phyloP scores from a whole-genome alignment of 148 eudicot species.

The Pharnaceum exiguum region DNA sequence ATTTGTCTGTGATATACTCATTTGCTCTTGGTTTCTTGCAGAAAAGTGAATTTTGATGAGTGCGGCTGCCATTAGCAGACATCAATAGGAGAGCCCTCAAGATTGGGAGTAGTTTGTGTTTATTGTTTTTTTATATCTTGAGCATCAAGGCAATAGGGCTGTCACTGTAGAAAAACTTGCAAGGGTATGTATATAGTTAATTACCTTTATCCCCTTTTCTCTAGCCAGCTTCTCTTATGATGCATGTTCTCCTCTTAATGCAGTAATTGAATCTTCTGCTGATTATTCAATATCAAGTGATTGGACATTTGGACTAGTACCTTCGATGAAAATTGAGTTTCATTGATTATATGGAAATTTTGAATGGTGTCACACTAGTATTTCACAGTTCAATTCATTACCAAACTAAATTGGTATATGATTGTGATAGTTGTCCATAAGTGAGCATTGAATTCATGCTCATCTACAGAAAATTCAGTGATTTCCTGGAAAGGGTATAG shows the following conservation, averaged over 20 bases:
- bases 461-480: conserved; percentile 20
- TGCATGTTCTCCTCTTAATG: not conserved
- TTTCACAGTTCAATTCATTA: conserved; percentile 33
- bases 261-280: conserved; percentile 59
- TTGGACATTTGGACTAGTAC: conserved; percentile 67
- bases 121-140: conserved; percentile 49
- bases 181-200: conserved; percentile 30
- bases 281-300: conserved; percentile 49
- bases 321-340: conserved; percentile 54
- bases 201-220: not conserved
- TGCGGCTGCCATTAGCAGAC: conserved; percentile 64
- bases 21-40: conserved; percentile 26
- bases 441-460: conserved; percentile 18
- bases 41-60: conserved; percentile 63
- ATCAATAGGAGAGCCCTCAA: conserved; percentile 55
- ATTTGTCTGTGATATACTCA: not conserved
- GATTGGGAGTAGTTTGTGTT: conserved; percentile 60
- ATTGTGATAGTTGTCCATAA: conserved; percentile 1
- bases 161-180: conserved; percentile 65
- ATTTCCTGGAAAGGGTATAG: conserved; percentile 8
- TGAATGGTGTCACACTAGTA: conserved; percentile 71
- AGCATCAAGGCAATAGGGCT: conserved; percentile 50
- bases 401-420: conserved; percentile 18
- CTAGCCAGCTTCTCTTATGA: not conserved
- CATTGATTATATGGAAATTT: conserved; percentile 64